Evolutionary conservation across 2,329 filamentous ascomycete species (phyloP), one percentile per base, ranked within the genome.

Genomic region (Pseudogymnoascus sp.): DNA sequence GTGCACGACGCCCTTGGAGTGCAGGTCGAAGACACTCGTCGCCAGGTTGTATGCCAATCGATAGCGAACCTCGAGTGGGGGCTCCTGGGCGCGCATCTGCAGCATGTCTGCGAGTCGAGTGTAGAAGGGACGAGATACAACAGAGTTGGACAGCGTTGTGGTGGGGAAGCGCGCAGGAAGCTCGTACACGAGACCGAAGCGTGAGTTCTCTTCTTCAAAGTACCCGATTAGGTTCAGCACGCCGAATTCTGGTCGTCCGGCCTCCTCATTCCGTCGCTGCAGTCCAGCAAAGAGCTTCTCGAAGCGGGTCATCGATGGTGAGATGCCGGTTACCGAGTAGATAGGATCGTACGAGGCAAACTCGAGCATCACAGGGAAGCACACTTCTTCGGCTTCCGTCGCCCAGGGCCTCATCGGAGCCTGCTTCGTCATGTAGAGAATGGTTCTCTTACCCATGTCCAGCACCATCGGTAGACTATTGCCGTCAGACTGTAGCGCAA

Each of bases 101-200:
- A 88, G 77, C 10, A 88, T 76, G 62, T 86, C 79, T 13, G 76
- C 75, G 5, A 88, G 73, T 0, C 83, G 83, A 50, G 79, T 81
- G 15, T 62, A 64, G 33, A 36, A 60, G 1, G 59, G 59, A 19
- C 59, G 59, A 23, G 59, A 53, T 2, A 86, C 72, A 62, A 77
- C 82, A 8, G 59, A 60, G 67, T 82, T 81, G 0, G 78, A 71
- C 0, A 81, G 77, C 31, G 78, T 80, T 61, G 81, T 78, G 0
- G 80, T 82, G 9, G 80, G 74, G 74, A 90, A 88, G 8, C 82
- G 79, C 1, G 83, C 80, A 1, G 89, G 89, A 31, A 93, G 83
- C 60, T 89, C 86, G 69, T 91, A 93, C 10, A 93, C 82, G 10
- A 93, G 78, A 4, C 89, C 90, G 62, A 91, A 83, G 9, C 90